Base-by-base conservation (phyloP, 1,284 basidiomycete species). In the Cerrena zonata region DNA sequence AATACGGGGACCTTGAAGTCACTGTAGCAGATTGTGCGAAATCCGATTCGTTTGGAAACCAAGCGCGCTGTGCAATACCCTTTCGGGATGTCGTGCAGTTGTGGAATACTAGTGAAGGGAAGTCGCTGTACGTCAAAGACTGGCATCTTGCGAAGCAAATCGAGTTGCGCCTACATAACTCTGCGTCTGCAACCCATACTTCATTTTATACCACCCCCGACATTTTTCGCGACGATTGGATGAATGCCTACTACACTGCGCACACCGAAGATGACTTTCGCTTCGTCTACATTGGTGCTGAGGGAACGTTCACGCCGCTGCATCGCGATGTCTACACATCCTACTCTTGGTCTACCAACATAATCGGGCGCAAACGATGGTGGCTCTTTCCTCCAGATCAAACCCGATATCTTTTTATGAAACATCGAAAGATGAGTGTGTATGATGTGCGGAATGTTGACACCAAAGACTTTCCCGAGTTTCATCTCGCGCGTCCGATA, bases 331-430 rank as follows among this genome's bases (percentile, higher is more conserved):
- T 67, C 3, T 67, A 67, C 51, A 58, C 63, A 15, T 66, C 64
- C 42, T 67, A 65, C 54, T 66, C 64, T 21, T 67, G 65, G 65
- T 66, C 65, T 18, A 64, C 64, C 23, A 67, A 67, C 44, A 48
- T 67, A n/a, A 54, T 50, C 49, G 65, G 64, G 2, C 49, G 62
- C 26, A 67, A 67, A 50, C 58, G 64, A n/a, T 67, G 65, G 65
- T 65, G 64, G 62, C 59, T 67, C 42, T 67, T 61, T 37, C 58
- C 63, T 11, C 62, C 65, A 0, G 60, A 59, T 5, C 61, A 65
- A 45, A 66, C 65, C 5, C 45, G 30, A 13, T 50, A 56, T 19
- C 59, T 66, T 22, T 55, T 64, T 47, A 56, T 62, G 53, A 56
- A 56, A 24, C 54, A 56, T 12, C 50, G 59, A 2, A 59, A 58